A percentile compares a stretch with the other conserved stretches of the same genome.
Evolutionary conservation across 768 basidiomycete genomes (phyloP).

Genomic region (Lactarius sanguifluus): DNA sequence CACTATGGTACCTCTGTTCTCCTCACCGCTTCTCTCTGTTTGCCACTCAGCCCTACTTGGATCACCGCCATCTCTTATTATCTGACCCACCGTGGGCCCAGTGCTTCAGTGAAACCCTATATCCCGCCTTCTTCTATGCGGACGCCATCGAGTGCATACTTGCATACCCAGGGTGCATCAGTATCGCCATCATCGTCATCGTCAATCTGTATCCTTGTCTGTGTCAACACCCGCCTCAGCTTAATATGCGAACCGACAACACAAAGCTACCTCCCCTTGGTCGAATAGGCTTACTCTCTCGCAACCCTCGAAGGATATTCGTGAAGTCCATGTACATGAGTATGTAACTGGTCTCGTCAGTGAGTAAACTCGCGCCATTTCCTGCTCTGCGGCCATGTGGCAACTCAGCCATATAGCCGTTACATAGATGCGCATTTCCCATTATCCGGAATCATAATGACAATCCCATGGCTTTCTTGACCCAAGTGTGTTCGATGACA

Average conservation of each 20-base stretch:
- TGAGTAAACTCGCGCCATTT: conserved; percentile 39
- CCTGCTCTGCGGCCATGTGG: conserved; percentile 15
- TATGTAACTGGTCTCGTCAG: conserved; percentile 70
- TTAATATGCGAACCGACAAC: conserved; percentile 38
- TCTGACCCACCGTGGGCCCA: conserved; percentile 69
- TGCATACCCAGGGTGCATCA: conserved; percentile 28
- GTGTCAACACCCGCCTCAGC: conserved; percentile 30
- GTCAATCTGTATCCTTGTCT: conserved; percentile 7
- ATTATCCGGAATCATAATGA: conserved; percentile 63
- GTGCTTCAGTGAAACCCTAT: conserved; percentile 78
- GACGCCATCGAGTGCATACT: conserved; percentile 39
- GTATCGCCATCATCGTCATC: conserved; percentile 22
- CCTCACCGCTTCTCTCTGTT: conserved; percentile 8
- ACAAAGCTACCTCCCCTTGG: conserved; percentile 31
- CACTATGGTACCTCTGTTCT: conserved; percentile 18
- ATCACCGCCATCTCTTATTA: conserved; percentile 40
- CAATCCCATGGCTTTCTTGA: conserved; percentile 58
- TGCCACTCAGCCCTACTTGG: conserved; percentile 10
- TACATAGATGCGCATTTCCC: conserved; percentile 15
- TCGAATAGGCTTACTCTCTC: conserved; percentile 35
- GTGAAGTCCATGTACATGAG: conserved; percentile 57
- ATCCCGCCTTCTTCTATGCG: conserved; percentile 37
- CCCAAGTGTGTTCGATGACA: conserved; percentile 34
- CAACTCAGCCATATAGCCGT: background rate
- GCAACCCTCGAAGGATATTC: conserved; percentile 38